Base-by-base conservation (phyloP, 805 yeast species). In the Candida morakotiae region DNA sequence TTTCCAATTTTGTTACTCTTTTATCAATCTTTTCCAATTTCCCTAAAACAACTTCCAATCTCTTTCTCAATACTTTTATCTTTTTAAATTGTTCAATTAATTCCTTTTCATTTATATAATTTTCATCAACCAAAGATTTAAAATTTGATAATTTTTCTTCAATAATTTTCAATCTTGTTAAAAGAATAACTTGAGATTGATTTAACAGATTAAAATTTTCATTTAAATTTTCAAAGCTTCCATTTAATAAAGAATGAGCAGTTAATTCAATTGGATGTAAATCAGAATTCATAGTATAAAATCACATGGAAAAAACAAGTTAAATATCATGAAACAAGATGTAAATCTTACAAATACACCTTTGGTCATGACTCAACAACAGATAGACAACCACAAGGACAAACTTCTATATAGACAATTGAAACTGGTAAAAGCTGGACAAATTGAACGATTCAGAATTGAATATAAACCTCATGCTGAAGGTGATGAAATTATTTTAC, bases 241-340 rank as follows among this genome's bases (percentile, higher is more conserved):
- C 72, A 22, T 78, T 78, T 6, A 79, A 49, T 1, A 79, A 52
- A 8, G 76, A 58, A 43, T 79, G 84, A 0, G 79, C 81, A 2
- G 77, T 68, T 20, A 77, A 60, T 42, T 79, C 85, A 30, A 79
- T 67, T 0, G 83, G 81, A 49, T 79, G 83, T 11, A 77, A 60
- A 21, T 71, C 70, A 14, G 10, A 16, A 28, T 20, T 19, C 29
- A 26, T 23, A n/a, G 26, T 28, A 7, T 17, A 13, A 4, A 18
- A 15, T 28, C 38, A 24, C 29, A 32, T 32, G 35, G 16, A 21
- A 24, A 6, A 7, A 7, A 8, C n/a, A 5, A 9, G 16, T 9
- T 5, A 18, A 10, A 9, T 30, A 25, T 25, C 15, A 30, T 30
- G 34, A 21, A 19, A 15, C 26, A 9, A 13, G 34, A 21, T 30